Evolutionary conservation across 108 stramenopile species (phyloP).

Genomic region (Fistulifera pelliculosa): DNA sequence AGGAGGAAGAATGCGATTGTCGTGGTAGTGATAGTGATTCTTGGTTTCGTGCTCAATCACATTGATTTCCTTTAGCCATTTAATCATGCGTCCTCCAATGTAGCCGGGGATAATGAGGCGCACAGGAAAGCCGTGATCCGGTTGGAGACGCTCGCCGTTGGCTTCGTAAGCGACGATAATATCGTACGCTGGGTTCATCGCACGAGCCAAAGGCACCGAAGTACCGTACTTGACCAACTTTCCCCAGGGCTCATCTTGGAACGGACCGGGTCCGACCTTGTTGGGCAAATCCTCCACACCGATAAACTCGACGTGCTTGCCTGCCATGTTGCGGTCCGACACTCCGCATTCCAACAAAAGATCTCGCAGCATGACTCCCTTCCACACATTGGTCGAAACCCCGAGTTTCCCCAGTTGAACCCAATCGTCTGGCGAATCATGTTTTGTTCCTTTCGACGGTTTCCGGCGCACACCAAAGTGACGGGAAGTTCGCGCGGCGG

Average conservation of each 20-base stretch:
- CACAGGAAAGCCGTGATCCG: slow-evolving; percentile 96
- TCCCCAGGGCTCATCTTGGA: slow-evolving; percentile 81
- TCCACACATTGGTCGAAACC: slow-evolving; percentile 93
- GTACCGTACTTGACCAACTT: slow-evolving; percentile 95
- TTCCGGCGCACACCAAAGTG: slow-evolving; percentile 96
- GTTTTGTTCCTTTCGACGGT: slow-evolving; percentile 97
- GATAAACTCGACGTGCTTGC: slow-evolving; percentile 84
- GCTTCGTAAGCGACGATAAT: slow-evolving; percentile 88
- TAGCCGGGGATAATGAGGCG: slow-evolving; percentile 96
- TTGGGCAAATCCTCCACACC: slow-evolving; percentile 89
- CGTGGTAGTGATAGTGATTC: slow-evolving; percentile 97
- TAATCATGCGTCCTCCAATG: slow-evolving; percentile 98
- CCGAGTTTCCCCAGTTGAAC: slow-evolving; percentile 95
- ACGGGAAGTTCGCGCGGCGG: slow-evolving; percentile 77
- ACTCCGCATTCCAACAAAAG: slow-evolving; percentile 80
- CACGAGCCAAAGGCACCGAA: slow-evolving; percentile 79
- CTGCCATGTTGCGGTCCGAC: slow-evolving; percentile 61
- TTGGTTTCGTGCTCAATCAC: slow-evolving; percentile 86
- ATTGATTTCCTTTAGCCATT: slow-evolving; percentile 90
- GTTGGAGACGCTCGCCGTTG: slow-evolving; percentile 88
- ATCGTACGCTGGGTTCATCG: slow-evolving; percentile 94
- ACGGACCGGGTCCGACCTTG: slow-evolving; percentile 88
- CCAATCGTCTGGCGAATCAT: slow-evolving; percentile 95
- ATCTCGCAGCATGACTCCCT: slow-evolving; percentile 84
- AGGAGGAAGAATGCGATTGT: slow-evolving; percentile 95